phyloP scores from a whole-genome alignment of 495 filamentous ascomycete genomes.

The Penicillium herquei region DNA sequence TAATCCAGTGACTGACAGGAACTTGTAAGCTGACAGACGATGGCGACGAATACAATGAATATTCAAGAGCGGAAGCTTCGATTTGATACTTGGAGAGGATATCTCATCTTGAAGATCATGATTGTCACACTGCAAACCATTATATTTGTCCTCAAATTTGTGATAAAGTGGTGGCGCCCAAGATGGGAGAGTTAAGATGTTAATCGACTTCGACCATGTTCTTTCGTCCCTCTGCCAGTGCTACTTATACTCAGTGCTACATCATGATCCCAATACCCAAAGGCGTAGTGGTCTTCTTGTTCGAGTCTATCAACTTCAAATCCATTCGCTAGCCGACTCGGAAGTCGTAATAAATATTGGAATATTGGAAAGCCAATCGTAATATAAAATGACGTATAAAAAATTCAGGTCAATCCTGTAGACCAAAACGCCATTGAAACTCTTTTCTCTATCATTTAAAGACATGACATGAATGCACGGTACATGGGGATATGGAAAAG shows the following conservation, averaged over 20 bases:
- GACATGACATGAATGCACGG: conserved; percentile 17
- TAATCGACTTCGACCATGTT: too few species aligned
- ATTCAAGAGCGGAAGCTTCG: background rate
- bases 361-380: too few species aligned
- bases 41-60: background rate
- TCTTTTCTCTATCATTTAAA: conserved; percentile 24
- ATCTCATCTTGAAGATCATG: background rate
- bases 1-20: too few species aligned
- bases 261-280: too few species aligned
- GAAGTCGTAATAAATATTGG: too few species aligned
- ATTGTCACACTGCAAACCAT: background rate
- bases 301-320: too few species aligned
- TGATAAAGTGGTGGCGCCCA: background rate
- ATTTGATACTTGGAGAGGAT: background rate
- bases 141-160: background rate
- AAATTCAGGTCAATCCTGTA: background rate
- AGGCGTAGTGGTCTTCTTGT: too few species aligned
- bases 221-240: too few species aligned
- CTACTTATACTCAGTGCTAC: too few species aligned
- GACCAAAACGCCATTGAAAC: conserved; percentile 16
- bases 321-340: too few species aligned
- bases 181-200: background rate
- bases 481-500: conserved; percentile 18
- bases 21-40: background rate
- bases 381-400: background rate